Conservation (phyloP, 2,329 filamentous ascomycete species). For the Penicillium sp. region DNA sequence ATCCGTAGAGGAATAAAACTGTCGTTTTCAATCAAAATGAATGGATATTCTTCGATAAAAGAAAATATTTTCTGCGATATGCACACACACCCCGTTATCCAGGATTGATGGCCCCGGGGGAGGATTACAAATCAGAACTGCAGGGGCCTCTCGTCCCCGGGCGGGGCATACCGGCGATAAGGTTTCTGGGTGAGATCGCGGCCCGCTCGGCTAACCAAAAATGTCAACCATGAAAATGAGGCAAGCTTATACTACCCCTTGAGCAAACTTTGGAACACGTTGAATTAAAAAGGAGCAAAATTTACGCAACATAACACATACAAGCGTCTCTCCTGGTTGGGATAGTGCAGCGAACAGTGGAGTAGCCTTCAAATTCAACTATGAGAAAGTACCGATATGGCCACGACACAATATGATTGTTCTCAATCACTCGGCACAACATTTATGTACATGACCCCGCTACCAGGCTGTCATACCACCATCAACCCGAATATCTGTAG, state of each 20-base stretch:
- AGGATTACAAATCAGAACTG: neutral
- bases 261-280: neutral
- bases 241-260: too few relatives aligned
- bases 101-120: neutral
- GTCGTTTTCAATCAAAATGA: neutral
- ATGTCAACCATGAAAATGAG: conserved; percentile 14
- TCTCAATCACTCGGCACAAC: neutral
- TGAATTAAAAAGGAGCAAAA: neutral
- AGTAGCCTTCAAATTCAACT: neutral
- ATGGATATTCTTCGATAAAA: neutral
- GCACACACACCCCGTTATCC: neutral
- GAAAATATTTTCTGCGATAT: neutral
- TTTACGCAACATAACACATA: neutral
- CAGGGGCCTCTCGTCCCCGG: too few relatives aligned
- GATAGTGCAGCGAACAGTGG: neutral
- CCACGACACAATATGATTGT: neutral
- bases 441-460: neutral
- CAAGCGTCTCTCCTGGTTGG: neutral
- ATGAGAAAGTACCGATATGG: neutral
- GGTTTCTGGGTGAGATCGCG: conserved; percentile 19
- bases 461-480: conserved; percentile 7
- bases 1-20: neutral
- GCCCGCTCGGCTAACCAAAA: conserved; percentile 22
- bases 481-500: conserved; percentile 3
- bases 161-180: conserved; percentile 14